Conservation (phyloP, 805 yeast genomes). For the Candida loeiensis region DNA sequence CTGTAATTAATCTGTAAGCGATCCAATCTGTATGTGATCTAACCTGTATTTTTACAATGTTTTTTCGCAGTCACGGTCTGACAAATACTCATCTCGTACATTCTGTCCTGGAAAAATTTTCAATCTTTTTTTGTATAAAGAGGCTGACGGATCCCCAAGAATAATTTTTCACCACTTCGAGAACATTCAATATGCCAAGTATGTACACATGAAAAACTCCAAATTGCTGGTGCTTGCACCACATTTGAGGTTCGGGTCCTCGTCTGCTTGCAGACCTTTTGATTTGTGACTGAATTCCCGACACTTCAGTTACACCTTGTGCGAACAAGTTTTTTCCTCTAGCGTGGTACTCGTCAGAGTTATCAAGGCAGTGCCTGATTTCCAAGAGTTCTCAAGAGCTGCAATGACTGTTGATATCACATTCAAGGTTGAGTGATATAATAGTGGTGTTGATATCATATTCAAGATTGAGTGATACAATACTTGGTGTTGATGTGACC, state of each 20-base stretch:
- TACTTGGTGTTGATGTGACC: too few species aligned
- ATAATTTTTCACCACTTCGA: constrained; percentile 3
- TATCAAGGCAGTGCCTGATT: too few species aligned
- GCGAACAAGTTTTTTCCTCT: constrained; percentile 4
- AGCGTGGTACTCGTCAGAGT: neutral
- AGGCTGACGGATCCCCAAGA: neutral
- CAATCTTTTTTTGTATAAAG: constrained; percentile 4
- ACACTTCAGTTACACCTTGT: constrained; percentile 67
- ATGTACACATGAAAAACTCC: constrained; percentile 33
- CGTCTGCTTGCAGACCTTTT: constrained; percentile 26
- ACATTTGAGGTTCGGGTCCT: constrained; percentile 71
- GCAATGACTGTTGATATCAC: too few species aligned
- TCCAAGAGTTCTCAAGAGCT: too few species aligned
- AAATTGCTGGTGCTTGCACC: constrained; percentile 5
- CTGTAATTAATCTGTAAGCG: neutral
- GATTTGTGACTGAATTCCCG: constrained; percentile 73
- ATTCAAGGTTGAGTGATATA: too few species aligned
- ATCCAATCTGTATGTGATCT: too few species aligned
- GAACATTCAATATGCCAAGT: constrained; percentile 57
- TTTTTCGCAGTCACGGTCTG: constrained; percentile 6
- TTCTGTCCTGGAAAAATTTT: constrained; percentile 4
- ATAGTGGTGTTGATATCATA: too few species aligned
- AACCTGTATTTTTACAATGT: neutral
- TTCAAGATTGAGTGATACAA: too few species aligned
- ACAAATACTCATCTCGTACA: constrained; percentile 5